Percentiles rank a stretch among this genome's conserved stretches.
Conservation (phyloP, 2,329 filamentous ascomycete species). For the Aspergillus pseudotamarii region DNA sequence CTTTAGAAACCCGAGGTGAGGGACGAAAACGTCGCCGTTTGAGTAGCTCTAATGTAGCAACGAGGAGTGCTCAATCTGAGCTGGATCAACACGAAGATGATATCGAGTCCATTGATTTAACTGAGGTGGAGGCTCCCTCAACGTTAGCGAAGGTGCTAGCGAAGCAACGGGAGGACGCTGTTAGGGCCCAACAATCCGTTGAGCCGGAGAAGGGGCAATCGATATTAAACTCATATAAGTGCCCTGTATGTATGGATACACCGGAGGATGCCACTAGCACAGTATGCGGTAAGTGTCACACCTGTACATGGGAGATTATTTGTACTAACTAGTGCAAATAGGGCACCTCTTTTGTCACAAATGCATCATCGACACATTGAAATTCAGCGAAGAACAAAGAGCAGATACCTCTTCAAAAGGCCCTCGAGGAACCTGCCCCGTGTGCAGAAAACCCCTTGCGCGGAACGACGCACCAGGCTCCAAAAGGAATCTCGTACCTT, state of each 20-base stretch:
- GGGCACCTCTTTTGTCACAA: conserved; percentile 67
- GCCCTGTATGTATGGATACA: conserved; percentile 66
- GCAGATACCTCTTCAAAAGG: conserved; percentile 34
- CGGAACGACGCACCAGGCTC: conserved; percentile 39
- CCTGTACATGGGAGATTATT: neutral
- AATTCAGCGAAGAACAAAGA: conserved; percentile 55
- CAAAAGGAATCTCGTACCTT: conserved; percentile 40
- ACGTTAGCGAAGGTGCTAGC: conserved; percentile 50
- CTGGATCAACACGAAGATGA: conserved; percentile 11
- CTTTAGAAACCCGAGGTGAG: conserved; percentile 8
- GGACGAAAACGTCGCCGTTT: conserved; percentile 21
- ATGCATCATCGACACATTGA: conserved; percentile 63
- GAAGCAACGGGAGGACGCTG: conserved; percentile 57
- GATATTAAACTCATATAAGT: conserved; percentile 54
- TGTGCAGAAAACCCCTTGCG: conserved; percentile 47
- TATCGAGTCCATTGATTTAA: conserved; percentile 56
- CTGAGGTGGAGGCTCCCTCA: conserved; percentile 44
- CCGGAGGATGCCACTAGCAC: conserved; percentile 63
- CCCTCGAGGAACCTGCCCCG: conserved; percentile 46
- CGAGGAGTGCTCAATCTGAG: neutral
- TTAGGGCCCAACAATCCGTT: conserved; percentile 47
- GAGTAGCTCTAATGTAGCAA: neutral
- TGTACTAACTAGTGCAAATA: conserved; percentile 29
- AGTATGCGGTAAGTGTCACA: conserved; percentile 55
- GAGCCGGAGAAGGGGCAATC: conserved; percentile 36